Conservation (phyloP, 805 yeast species). For the Wickerhamiella musiphila region DNA sequence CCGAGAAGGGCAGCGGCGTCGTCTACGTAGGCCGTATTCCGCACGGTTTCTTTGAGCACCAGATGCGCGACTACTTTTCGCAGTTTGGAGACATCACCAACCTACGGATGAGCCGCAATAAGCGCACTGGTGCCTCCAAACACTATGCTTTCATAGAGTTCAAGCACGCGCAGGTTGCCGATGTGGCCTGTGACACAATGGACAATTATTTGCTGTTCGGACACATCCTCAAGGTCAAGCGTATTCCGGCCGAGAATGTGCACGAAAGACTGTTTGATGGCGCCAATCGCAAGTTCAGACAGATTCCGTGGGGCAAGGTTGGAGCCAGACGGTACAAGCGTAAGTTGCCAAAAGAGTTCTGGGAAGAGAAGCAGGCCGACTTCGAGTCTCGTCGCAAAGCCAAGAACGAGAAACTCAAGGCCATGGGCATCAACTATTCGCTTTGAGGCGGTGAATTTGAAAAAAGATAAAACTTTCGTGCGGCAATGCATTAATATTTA, state of each 20-base stretch:
- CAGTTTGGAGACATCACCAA: conserved; percentile 81
- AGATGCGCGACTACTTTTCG: conserved; percentile 55
- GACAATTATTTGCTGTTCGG: conserved; percentile 81
- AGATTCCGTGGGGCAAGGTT: conserved; percentile 42
- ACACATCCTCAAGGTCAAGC: conserved; percentile 64
- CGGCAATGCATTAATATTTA: not conserved
- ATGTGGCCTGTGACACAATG: conserved; percentile 88
- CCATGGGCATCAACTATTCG: conserved; percentile 39
- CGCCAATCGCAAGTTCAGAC: conserved; percentile 35
- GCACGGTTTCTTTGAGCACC: conserved; percentile 69
- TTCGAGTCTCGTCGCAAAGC: conserved; percentile 26
- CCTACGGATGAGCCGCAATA: conserved; percentile 71
- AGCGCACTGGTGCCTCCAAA: conserved; percentile 76
- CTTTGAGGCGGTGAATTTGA: conserved; percentile 2
- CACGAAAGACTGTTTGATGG: conserved; percentile 40
- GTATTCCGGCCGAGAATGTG: conserved; percentile 25
- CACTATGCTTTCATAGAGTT: conserved; percentile 89
- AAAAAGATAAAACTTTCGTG: conserved; percentile 3
- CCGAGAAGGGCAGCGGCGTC: conserved; percentile 32
- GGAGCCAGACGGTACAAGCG: conserved; percentile 36
- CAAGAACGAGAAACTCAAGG: conserved; percentile 33
- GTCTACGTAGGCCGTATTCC: conserved; percentile 87
- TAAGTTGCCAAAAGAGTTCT: conserved; percentile 37
- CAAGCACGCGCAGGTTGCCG: conserved; percentile 54
- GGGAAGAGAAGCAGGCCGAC: conserved; percentile 36